Percentiles rank a stretch among this genome's conserved stretches.
phyloP scores from a whole-genome alignment of 2,329 filamentous ascomycete species.

The Akanthomyces uredinophilus region DNA sequence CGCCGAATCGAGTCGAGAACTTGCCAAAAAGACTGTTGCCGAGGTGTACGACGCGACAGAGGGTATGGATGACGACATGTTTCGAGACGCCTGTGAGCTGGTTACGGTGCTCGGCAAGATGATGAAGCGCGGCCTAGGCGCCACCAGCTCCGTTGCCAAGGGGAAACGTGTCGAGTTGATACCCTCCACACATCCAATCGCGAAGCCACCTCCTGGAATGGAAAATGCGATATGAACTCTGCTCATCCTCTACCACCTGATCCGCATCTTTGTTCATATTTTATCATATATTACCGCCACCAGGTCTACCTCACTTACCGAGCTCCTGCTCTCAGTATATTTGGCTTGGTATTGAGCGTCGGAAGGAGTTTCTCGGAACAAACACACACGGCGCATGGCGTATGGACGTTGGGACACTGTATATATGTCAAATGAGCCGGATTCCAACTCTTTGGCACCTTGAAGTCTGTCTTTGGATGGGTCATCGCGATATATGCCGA shows the following conservation, averaged over 20 bases:
- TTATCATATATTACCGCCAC: background rate
- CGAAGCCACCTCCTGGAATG: background rate
- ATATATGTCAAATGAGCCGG: background rate
- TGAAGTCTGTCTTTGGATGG: background rate
- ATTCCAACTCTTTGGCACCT: background rate
- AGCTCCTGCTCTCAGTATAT: background rate
- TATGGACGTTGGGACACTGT: background rate
- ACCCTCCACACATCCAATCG: constrained; percentile 22
- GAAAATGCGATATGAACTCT: constrained; percentile 7
- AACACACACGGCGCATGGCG: background rate
- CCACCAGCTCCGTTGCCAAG: background rate
- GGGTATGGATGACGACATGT: constrained; percentile 93
- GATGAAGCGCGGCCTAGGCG: constrained; percentile 67
- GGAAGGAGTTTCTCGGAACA: constrained; percentile 6
- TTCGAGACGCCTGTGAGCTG: constrained; percentile 82
- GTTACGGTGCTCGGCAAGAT: constrained; percentile 83
- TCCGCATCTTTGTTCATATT: background rate
- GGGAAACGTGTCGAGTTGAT: constrained; percentile 20
- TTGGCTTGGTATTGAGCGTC: background rate
- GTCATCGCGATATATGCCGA: background rate
- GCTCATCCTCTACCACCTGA: background rate
- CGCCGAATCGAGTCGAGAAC: constrained; percentile 63
- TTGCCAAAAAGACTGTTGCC: constrained; percentile 78
- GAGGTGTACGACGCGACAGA: constrained; percentile 90
- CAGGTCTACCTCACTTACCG: background rate